Percentiles rank a stretch among this genome's conserved stretches.
phyloP scores from a whole-genome alignment of 2,329 filamentous ascomycete species.

The Colletotrichum sp. region DNA sequence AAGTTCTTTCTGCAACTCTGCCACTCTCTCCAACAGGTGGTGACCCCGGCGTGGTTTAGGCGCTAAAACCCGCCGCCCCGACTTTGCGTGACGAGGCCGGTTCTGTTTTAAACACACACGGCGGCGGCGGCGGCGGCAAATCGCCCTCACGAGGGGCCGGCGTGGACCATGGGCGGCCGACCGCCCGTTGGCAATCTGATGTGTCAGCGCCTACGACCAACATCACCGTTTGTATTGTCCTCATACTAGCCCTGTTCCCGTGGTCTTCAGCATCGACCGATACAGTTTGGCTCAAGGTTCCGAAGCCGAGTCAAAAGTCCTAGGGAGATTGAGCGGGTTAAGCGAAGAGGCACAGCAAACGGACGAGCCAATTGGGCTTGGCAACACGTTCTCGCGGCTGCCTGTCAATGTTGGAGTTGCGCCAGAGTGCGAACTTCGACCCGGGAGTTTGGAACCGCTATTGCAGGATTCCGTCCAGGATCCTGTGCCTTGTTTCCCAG shows the following conservation, averaged over 20 bases:
- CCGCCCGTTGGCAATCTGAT: neutral
- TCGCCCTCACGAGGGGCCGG: neutral
- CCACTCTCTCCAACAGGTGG: neutral
- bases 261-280: neutral
- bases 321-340: neutral
- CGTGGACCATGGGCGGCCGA: neutral
- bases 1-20: neutral
- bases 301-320: neutral
- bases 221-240: neutral
- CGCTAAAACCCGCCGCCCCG: neutral
- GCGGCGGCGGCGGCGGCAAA: neutral
- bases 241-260: neutral
- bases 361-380: neutral
- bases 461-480: constrained; percentile 2
- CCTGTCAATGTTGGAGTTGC: neutral
- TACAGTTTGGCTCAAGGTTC: neutral
- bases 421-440: neutral
- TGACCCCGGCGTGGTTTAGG: neutral
- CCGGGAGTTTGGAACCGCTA: constrained; percentile 12
- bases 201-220: neutral
- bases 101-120: neutral
- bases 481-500: neutral
- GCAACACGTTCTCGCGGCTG: neutral
- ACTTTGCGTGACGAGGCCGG: neutral
- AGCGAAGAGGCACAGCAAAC: neutral